Conservation (phyloP, 495 filamentous ascomycete genomes). For the Saxophila tyrrhenica region DNA sequence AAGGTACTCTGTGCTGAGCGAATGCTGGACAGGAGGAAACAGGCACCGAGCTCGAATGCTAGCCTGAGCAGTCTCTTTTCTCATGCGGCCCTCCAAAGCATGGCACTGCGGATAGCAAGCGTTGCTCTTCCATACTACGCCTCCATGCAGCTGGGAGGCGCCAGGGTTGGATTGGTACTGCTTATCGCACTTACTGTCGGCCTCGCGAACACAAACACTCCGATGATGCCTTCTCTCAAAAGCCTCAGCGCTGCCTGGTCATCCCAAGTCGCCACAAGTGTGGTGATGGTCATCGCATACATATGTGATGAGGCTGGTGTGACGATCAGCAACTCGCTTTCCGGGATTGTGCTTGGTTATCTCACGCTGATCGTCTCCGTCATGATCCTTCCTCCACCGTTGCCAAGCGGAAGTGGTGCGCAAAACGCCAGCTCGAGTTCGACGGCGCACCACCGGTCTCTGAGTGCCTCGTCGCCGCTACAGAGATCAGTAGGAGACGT, state of each 20-base stretch:
- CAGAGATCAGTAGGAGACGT: slow-evolving; percentile 19
- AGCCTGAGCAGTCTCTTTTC: background rate
- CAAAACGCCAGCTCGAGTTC: background rate
- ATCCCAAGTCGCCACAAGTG: slow-evolving; percentile 24
- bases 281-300: slow-evolving; percentile 13
- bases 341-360: slow-evolving; percentile 34
- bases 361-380: slow-evolving; percentile 34
- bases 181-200: slow-evolving; percentile 36
- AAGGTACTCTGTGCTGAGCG: slow-evolving; percentile 24
- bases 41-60: background rate
- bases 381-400: slow-evolving; percentile 35
- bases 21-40: background rate
- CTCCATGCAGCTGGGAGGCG: slow-evolving; percentile 43
- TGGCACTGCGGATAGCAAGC: slow-evolving; percentile 20
- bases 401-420: slow-evolving; percentile 18
- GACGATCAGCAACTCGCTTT: slow-evolving; percentile 11
- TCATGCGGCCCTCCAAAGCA: background rate
- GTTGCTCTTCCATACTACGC: slow-evolving; percentile 48
- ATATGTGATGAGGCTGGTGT: slow-evolving; percentile 14
- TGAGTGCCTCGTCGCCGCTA: slow-evolving; percentile 3
- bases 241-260: slow-evolving; percentile 24
- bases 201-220: slow-evolving; percentile 22
- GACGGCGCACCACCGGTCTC: background rate
- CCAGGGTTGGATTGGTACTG: slow-evolving; percentile 40
- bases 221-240: slow-evolving; percentile 12